These are phyloP conservation scores for Eutrema salsugineum DNA, from an alignment of 441 rosid species.

Conservation along the genomic window DNA sequence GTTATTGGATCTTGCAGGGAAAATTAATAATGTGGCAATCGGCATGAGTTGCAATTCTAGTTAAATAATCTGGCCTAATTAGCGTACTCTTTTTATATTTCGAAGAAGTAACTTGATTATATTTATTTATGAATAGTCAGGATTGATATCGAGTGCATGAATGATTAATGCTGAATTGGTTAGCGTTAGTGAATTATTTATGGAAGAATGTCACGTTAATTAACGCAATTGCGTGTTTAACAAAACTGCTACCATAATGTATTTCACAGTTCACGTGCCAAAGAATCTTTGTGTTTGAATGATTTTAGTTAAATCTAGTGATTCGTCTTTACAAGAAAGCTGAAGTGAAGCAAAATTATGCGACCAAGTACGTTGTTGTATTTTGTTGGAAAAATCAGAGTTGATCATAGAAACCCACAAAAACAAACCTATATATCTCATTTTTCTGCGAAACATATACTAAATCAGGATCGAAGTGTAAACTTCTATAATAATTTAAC, in stretches of 20 bases:
- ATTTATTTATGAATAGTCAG: background rate
- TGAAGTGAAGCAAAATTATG: background rate
- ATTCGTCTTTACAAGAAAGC: background rate
- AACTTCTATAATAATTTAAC: too few species aligned
- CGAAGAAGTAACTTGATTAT: background rate
- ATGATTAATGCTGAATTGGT: background rate
- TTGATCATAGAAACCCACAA: background rate
- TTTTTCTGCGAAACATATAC: too few species aligned
- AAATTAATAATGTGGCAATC: background rate
- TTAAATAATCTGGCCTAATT: background rate
- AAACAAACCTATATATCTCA: too few species aligned
- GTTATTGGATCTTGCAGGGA: background rate
- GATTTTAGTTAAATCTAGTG: background rate
- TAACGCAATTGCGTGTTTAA: background rate
- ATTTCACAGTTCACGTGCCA: background rate
- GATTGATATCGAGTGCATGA: background rate
- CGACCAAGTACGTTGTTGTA: background rate
- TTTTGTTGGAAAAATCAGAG: background rate
- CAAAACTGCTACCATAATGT: background rate
- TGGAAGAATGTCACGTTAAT: background rate
- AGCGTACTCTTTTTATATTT: background rate
- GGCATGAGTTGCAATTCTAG: slow-evolving; percentile 6
- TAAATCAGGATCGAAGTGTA: too few species aligned
- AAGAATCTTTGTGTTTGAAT: background rate
- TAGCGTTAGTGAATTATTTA: background rate